These are phyloP conservation scores for Ophiostoma quercus DNA, from an alignment of 2,329 filamentous ascomycete genomes.

Conservation along the genomic window DNA sequence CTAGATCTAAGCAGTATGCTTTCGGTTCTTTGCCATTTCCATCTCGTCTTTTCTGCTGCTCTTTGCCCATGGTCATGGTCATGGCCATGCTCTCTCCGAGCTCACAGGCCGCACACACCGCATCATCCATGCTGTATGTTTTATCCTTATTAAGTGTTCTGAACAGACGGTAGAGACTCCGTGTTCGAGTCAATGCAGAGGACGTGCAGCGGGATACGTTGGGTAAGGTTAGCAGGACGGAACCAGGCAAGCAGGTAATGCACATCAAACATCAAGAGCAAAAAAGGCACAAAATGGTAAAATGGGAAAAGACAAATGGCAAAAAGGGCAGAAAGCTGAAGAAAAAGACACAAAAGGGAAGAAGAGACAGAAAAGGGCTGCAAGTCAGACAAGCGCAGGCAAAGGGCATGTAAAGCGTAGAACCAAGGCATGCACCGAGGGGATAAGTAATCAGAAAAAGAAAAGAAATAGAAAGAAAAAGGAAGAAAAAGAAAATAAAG, in stretches of 20 bases:
- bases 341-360: no score
- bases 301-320: no score
- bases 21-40: background rate
- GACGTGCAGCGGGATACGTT: conserved; percentile 1
- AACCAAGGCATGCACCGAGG: background rate
- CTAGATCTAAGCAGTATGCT: background rate
- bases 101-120: background rate
- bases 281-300: background rate
- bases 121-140: background rate
- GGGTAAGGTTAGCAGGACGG: background rate
- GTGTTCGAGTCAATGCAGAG: background rate
- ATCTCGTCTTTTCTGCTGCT: background rate
- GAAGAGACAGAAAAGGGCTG: no score
- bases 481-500: background rate
- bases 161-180: background rate
- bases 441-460: background rate
- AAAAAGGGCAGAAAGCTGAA: background rate
- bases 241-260: background rate
- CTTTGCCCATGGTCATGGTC: background rate
- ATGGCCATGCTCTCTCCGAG: background rate
- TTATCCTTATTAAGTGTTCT: background rate
- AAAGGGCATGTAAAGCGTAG: background rate
- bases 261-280: background rate
- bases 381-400: background rate
- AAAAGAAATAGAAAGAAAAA: background rate